Base-by-base conservation (phyloP, 2,329 filamentous ascomycete species). In the Verticillium dahliae region DNA sequence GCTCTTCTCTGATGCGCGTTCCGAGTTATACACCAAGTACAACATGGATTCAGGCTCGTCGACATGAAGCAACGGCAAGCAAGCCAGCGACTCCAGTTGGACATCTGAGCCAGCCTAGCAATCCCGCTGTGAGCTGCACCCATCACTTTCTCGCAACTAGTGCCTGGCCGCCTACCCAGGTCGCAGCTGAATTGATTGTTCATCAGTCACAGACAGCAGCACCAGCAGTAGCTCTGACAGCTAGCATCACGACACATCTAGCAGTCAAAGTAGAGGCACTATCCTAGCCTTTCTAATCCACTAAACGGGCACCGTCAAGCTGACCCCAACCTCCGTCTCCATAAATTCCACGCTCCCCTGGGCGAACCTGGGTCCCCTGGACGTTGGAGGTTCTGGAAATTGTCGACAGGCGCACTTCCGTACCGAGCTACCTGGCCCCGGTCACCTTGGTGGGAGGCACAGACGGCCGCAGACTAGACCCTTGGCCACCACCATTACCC, bases 381-480 rank as follows among this genome's bases (percentile, higher is more conserved):
- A 10, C 33, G 54, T 56, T 56, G 54, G 54, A 56, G 54, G 27
- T 56, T 56, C 54, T 56, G 54, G 54, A 56, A 56, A 56, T 56
- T 56, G 33, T 35, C 33, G 54, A 33, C 27, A 56, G 39, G 45
- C 45, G 45, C 45, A 52, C 45, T 18, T 52, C 18, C 45, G 45
- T 52, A 52, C 18, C 45, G 45, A 52, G 45, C 45, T 52, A 52
- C n/a, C 54, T 35, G 54, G 54, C 54, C 54, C 54, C 14, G 54
- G 54, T 34, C 54, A 34, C 33, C 33, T 35, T 34, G 54, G 33
- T 56, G 27, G 33, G 33, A 56, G 54, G 54, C 27, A 56, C 54
- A 56, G 27, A 56, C 54, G 15, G 33, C 45, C 45, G 22, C n/a
- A 52, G 45, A 52, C 45, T 18, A 52, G 45, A 52, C 45, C 45